Evolutionary conservation across 441 rosid genomes (phyloP), one percentile per base, ranked within the genome.

Genomic region (Raphanus hybrid): DNA sequence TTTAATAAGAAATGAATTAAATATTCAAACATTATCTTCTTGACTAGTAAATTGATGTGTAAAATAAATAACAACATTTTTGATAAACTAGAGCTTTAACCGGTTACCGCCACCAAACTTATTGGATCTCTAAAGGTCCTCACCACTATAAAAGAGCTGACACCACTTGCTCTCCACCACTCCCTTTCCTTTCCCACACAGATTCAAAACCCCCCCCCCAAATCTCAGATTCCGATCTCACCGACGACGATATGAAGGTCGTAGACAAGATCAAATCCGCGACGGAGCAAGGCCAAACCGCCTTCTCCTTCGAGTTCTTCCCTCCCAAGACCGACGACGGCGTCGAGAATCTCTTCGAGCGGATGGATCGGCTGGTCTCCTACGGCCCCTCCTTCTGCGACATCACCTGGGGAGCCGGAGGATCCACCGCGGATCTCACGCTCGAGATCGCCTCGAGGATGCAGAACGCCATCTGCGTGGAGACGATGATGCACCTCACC

Each of bases 341-440:
- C 0, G 97, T 96, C 37, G 98, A 96, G 80, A 96, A 92, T 84
- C 92, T 96, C 74, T 93, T 96, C 77, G 98, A 96, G 65, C 82
- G 91, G 41, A 96, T 96, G 98, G 99, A 93, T 80, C 91, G 98
- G 0, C 87, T 96, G 97, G 99, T 93, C 34, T 79, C 90, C 35
- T 92, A 92, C 79, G 90, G 89, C 69, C 98, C 99, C 0, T 20
- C 94, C 4, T 96, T 96, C 86, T 96, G 99, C 78, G 98, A 96
- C 79, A 93, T 93, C 81, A 92, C 99, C 10, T 96, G 99, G 99
- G 99, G 97, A 0, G 98, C 99, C 2, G 99, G 99, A 8, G 99
- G 99, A 20, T 87, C 99, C 76, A 92, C 98, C 18, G 98, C 98
- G 0, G 97, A 93, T 81, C 89, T 96, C n/a, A 93, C 98, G 6